Conservation (phyloP, 2,329 filamentous ascomycete species). For the Apiospora saccharicola region DNA sequence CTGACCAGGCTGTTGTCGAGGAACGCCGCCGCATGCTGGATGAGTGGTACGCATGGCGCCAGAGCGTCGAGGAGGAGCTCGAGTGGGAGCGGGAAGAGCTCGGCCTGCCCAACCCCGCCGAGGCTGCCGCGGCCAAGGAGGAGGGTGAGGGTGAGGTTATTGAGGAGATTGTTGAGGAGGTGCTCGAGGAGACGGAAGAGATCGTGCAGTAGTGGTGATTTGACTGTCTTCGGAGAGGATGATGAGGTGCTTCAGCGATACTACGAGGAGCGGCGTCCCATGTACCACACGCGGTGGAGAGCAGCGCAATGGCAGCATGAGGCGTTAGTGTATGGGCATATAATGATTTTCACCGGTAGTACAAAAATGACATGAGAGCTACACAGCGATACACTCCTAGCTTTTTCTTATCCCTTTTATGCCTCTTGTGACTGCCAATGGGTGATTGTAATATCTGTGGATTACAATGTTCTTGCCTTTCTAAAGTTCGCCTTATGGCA, state of each 20-base stretch:
- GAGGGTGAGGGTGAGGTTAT: conserved; percentile 79
- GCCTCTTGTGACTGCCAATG: not conserved
- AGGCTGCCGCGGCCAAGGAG: conserved; percentile 66
- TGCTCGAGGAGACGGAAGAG: conserved; percentile 86
- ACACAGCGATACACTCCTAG: conserved; percentile 10
- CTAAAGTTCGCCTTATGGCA: not conserved
- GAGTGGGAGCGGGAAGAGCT: conserved; percentile 73
- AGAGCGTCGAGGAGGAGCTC: conserved; percentile 74
- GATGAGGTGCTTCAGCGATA: not conserved
- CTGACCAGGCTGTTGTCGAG: conserved; percentile 93
- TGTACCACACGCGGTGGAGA: conserved; percentile 22
- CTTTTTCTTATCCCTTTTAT: not conserved
- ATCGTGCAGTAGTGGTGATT: conserved; percentile 48
- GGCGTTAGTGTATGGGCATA: conserved; percentile 30
- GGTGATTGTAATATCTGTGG: not conserved
- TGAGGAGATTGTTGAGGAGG: conserved; percentile 89
- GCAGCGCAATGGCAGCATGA: conserved; percentile 13
- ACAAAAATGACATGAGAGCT: conserved; percentile 25
- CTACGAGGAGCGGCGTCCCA: not conserved
- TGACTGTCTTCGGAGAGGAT: conserved; percentile 11
- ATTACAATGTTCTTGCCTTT: not conserved
- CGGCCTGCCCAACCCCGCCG: conserved; percentile 71
- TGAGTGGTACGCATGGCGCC: conserved; percentile 90
- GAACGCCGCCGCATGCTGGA: conserved; percentile 80
- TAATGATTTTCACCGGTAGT: conserved; percentile 27